phyloP scores from a whole-genome alignment of 2,329 filamentous ascomycete genomes.

The Myriosclerotinia scirpicola region DNA sequence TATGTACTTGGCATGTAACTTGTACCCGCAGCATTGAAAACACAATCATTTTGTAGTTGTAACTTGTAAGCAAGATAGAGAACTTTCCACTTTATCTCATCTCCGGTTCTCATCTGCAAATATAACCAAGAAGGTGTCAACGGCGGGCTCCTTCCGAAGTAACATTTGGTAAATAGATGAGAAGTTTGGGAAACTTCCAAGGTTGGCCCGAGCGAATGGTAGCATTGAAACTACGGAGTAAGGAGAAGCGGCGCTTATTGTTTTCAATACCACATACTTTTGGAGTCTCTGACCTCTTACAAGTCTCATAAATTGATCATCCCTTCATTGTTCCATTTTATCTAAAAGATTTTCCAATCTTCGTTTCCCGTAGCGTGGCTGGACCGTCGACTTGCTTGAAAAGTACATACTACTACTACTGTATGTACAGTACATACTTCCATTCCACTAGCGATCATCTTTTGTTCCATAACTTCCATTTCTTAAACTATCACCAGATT shows the following conservation, averaged over 20 bases:
- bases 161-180: constrained; percentile 2
- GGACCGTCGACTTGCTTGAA: constrained; percentile 12
- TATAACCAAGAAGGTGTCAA: constrained; percentile 8
- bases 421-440: not conserved
- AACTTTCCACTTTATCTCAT: not conserved
- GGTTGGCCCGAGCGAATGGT: constrained; percentile 5
- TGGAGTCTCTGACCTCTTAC: not conserved
- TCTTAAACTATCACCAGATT: not conserved
- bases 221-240: not conserved
- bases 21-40: too few species aligned
- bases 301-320: not conserved
- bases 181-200: constrained; percentile 1
- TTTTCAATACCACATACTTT: constrained; percentile 14
- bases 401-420: not conserved
- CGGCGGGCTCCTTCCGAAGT: constrained; percentile 15
- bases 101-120: constrained; percentile 15
- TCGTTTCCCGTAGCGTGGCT: constrained; percentile 1
- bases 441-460: constrained; percentile 4
- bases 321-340: not conserved
- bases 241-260: constrained; percentile 22
- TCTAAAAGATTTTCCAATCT: not conserved
- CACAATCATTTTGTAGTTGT: not conserved
- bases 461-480: not conserved
- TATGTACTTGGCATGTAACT: too few species aligned
- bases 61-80: not conserved